Evolutionary conservation across 2,329 filamentous ascomycete genomes (phyloP).

Genomic region (Colletotrichum neosansevieriae): DNA sequence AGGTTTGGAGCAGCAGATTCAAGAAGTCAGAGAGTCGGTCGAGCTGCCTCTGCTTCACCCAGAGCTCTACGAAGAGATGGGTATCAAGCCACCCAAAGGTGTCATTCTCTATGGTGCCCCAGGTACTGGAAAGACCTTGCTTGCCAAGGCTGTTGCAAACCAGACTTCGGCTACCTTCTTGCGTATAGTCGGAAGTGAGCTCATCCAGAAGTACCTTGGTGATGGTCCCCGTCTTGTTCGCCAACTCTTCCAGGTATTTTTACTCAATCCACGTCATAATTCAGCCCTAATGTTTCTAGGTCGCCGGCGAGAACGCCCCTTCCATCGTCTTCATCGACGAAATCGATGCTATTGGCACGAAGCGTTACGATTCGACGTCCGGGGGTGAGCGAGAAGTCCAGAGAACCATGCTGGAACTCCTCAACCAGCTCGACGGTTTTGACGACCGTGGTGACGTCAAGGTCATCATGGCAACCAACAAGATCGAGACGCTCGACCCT

Average conservation of each 20-base stretch:
- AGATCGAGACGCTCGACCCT: conserved; percentile 97
- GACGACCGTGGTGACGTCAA: conserved; percentile 99
- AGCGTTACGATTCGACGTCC: conserved; percentile 97
- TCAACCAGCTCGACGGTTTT: conserved; percentile 98
- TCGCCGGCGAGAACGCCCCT: conserved; percentile 94
- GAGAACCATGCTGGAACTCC: conserved; percentile 96
- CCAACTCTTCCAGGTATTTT: conserved; percentile 86
- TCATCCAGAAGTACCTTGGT: conserved; percentile 98
- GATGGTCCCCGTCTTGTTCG: conserved; percentile 95
- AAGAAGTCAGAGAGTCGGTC: conserved; percentile 97
- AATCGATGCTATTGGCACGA: conserved; percentile 98
- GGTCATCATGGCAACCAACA: conserved; percentile 99
- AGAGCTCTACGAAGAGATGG: conserved; percentile 99
- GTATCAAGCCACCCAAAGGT: conserved; percentile 99
- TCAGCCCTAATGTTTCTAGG: conserved; percentile 58
- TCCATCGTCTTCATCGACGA: conserved; percentile 99
- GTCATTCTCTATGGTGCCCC: conserved; percentile 98
- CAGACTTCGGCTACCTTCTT: conserved; percentile 99
- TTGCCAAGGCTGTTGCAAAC: conserved; percentile 98
- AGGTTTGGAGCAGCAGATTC: conserved; percentile 93
- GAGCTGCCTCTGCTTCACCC: conserved; percentile 95
- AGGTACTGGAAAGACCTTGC: conserved; percentile 96
- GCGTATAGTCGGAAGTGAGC: conserved; percentile 96
- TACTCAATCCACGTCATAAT: no score
- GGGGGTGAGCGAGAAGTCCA: conserved; percentile 98